Conservation (phyloP, 208 protist genomes). For the Wallacemonas rigidus region DNA sequence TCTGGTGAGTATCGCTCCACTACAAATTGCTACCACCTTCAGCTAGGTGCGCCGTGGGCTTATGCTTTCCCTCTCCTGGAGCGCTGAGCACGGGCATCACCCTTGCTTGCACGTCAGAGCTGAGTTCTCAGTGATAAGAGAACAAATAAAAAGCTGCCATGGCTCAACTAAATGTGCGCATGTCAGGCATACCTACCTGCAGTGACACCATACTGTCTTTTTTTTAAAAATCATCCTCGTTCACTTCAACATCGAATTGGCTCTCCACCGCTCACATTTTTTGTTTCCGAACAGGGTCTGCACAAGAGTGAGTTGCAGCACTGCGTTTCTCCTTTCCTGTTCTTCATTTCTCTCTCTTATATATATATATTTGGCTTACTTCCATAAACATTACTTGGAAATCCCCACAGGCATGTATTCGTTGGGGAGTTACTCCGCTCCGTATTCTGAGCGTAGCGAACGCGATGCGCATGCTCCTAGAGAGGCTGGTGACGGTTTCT, state of each 20-base stretch:
- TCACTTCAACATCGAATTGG: not conserved
- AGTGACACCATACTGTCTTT: not conserved
- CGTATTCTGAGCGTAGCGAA: not conserved
- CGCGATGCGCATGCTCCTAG: constrained; percentile 1
- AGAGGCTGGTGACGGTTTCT: constrained; percentile 2
- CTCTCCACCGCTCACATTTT: not conserved
- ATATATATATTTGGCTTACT: not conserved
- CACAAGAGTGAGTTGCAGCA: not conserved
- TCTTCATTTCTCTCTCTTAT: constrained; percentile 19
- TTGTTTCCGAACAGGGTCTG: not conserved
- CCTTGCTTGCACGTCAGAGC: no score
- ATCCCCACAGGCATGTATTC: constrained; percentile 7
- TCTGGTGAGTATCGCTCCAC: not conserved
- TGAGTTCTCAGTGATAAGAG: no score
- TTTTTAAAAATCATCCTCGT: not conserved
- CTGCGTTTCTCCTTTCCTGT: constrained; percentile 7
- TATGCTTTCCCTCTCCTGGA: no score
- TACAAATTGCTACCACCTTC: no score
- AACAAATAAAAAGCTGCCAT: no score
- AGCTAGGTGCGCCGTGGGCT: no score
- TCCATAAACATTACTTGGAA: constrained; percentile 1
- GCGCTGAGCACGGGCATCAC: no score
- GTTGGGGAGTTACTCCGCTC: constrained; percentile 8
- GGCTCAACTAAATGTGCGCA: no score
- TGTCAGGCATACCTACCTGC: no score